Percentiles rank a stretch among this genome's conserved stretches.
These are phyloP conservation scores for Apiosordaria backusii DNA, from an alignment of 495 filamentous ascomycete genomes.

Conservation along the genomic window DNA sequence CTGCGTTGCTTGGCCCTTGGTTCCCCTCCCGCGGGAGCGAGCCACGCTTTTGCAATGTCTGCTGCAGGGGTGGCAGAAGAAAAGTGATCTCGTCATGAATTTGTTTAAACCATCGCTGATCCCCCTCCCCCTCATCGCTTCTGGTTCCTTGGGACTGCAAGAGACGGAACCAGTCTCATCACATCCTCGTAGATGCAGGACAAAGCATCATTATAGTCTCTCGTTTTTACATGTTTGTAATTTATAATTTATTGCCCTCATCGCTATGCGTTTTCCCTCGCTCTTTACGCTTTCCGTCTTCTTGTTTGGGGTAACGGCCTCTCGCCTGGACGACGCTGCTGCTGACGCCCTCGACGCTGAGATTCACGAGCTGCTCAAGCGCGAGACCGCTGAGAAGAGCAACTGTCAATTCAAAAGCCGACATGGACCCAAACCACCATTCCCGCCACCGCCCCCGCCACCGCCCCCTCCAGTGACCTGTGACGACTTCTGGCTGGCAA, in stretches of 20 bases:
- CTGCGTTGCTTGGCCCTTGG: constrained; percentile 8
- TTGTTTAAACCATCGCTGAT: constrained; percentile 11
- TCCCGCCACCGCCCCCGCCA: constrained; percentile 12
- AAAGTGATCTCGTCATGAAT: neutral
- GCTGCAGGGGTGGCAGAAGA: neutral
- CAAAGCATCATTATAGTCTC: constrained; percentile 1
- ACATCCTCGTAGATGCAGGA: constrained; percentile 2
- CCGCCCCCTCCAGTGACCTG: constrained; percentile 19
- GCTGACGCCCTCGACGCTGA: constrained; percentile 5
- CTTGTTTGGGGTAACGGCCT: constrained; percentile 13
- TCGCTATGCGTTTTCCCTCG: constrained; percentile 26
- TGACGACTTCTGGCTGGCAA: constrained; percentile 44
- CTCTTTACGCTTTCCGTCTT: constrained; percentile 26
- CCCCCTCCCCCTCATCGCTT: constrained; percentile 4
- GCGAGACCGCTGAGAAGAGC: neutral
- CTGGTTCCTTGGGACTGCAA: constrained; percentile 10
- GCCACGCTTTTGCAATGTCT: neutral
- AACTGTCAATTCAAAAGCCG: constrained; percentile 11
- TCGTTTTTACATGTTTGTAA: neutral
- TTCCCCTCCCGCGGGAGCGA: neutral
- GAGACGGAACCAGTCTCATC: neutral
- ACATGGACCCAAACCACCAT: neutral
- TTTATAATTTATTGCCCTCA: constrained; percentile 1
- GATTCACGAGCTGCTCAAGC: neutral
- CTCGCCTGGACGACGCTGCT: neutral